Base-by-base conservation (phyloP, 306 rosid genomes). In the Neltuma alba region DNA sequence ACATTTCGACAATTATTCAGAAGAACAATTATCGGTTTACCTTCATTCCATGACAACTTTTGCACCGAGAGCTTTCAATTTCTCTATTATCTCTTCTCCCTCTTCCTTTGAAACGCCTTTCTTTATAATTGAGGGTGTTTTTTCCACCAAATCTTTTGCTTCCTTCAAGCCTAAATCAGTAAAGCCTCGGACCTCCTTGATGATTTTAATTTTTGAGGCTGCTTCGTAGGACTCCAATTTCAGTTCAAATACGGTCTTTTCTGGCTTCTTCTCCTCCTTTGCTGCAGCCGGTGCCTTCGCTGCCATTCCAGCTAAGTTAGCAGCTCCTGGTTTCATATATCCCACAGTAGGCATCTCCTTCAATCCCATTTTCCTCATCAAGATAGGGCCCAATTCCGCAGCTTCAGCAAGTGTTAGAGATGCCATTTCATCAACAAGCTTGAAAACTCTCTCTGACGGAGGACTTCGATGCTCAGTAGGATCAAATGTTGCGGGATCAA, bases 51-150 rank as follows among this genome's bases (percentile, higher is more conserved):
- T 75, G 67, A 91, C 86, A 77, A 94, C 98, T 70, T 89, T 90
- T 16, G 98, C 98, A 21, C 98, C 97, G 40, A 94, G 88, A 72
- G 95, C 91, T 88, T n/a, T n/a, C n/a, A n/a, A n/a, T n/a, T n/a
- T n/a, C n/a, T n/a, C n/a, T n/a, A n/a, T n/a, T n/a, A n/a, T n/a
- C n/a, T n/a, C n/a, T n/a, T n/a, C n/a, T n/a, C n/a, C n/a, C n/a
- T n/a, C n/a, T n/a, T n/a, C n/a, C n/a, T n/a, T n/a, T n/a, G n/a
- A n/a, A n/a, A n/a, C n/a, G n/a, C n/a, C n/a, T n/a, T n/a, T n/a
- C n/a, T n/a, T n/a, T n/a, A n/a, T n/a, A n/a, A n/a, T n/a, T n/a
- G n/a, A n/a, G n/a, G n/a, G n/a, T n/a, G n/a, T n/a, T n/a, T n/a
- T n/a, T n/a, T n/a, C n/a, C n/a, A n/a, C n/a, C n/a, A n/a, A n/a